Conservation (phyloP, 345 rosid species). For the Arabis alpina region DNA sequence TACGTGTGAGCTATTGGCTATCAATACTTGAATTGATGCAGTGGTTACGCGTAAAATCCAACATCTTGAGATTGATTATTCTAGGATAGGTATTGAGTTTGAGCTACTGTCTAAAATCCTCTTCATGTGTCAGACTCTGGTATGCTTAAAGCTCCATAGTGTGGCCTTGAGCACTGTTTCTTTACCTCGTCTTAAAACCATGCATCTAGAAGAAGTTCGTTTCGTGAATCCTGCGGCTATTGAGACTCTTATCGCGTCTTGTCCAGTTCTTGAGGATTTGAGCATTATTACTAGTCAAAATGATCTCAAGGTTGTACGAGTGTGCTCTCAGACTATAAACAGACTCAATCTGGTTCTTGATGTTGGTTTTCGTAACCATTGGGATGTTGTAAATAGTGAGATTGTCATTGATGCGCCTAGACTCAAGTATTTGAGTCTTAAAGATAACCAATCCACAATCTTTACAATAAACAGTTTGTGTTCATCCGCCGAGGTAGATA, state of each 20-base stretch:
- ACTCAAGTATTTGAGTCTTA: slow-evolving; percentile 4
- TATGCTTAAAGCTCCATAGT: neutral
- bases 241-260: neutral
- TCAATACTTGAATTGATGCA: slow-evolving; percentile 2
- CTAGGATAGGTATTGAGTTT: neutral
- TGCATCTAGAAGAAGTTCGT: neutral
- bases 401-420: slow-evolving; percentile 12
- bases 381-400: neutral
- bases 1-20: neutral
- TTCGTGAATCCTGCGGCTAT: neutral
- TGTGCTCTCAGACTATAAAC: slow-evolving; percentile 4
- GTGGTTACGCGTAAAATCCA: neutral
- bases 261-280: slow-evolving; percentile 28
- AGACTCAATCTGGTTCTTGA: neutral
- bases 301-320: neutral
- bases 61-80: neutral
- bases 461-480: neutral
- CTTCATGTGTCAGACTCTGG: slow-evolving; percentile 5
- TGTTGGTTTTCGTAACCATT: neutral
- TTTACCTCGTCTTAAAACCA: slow-evolving; percentile 4
- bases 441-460: neutral
- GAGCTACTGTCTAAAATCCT: neutral
- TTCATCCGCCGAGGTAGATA: slow-evolving; percentile 4
- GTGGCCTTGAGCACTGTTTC: neutral
- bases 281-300: neutral